Conservation (phyloP, 23 red algal genomes). For the Gracilaria gracilis region DNA sequence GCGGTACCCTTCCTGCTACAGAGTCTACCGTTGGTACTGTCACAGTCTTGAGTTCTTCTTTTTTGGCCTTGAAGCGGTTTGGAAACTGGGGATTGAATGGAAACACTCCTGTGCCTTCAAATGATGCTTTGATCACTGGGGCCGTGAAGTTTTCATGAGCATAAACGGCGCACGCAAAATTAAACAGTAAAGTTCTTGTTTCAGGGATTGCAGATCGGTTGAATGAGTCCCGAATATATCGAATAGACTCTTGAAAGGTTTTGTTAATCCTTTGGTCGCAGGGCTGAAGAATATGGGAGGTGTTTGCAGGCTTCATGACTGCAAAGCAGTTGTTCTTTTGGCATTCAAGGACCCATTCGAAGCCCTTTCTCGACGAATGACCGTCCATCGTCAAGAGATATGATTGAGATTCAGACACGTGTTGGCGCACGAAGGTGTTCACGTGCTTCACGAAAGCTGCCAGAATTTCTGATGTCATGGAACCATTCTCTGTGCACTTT, state of each 20-base stretch:
- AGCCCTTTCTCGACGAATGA: conserved; percentile 35
- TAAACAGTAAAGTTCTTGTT: too few species aligned
- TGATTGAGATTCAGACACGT: conserved; percentile 30
- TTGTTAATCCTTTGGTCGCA: conserved; percentile 31
- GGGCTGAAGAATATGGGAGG: conserved; percentile 32
- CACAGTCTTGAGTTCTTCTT: too few species aligned
- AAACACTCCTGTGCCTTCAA: conserved; percentile 25
- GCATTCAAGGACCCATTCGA: conserved; percentile 21
- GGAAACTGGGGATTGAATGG: conserved; percentile 9
- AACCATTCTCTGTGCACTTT: too few species aligned
- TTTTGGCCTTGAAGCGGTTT: background rate
- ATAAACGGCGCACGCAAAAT: background rate
- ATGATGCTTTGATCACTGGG: background rate
- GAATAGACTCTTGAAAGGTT: conserved; percentile 10
- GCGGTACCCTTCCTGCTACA: too few species aligned
- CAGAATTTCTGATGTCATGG: too few species aligned
- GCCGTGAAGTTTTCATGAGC: background rate
- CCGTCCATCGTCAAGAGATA: conserved; percentile 31
- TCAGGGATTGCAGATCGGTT: too few species aligned
- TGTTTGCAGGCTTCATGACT: conserved; percentile 4
- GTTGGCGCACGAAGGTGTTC: too few species aligned
- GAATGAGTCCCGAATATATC: conserved; percentile 17
- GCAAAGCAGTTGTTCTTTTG: background rate
- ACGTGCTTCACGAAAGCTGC: too few species aligned
- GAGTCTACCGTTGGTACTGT: too few species aligned